These are phyloP conservation scores for Pisolithus albus DNA, from an alignment of 768 basidiomycete genomes.

Conservation along the genomic window DNA sequence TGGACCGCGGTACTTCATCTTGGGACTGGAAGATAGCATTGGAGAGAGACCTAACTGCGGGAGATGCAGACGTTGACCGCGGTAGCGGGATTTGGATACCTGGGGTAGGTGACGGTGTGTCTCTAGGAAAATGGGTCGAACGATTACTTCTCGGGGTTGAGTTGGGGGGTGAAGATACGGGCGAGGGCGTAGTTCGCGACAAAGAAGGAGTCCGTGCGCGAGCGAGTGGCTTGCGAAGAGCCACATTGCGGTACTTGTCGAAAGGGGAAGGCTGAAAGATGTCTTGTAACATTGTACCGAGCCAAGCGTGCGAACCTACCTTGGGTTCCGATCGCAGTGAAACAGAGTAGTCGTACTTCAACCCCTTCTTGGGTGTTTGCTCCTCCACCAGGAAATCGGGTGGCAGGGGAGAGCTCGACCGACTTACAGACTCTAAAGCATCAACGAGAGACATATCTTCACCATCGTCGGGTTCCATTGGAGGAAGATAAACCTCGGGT, in stretches of 20 bases:
- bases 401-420: constrained; percentile 42
- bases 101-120: constrained; percentile 42
- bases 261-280: constrained; percentile 51
- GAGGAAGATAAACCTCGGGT: constrained; percentile 48
- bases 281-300: neutral
- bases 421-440: constrained; percentile 50
- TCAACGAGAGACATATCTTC: constrained; percentile 48
- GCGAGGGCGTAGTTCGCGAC: constrained; percentile 53
- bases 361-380: constrained; percentile 42
- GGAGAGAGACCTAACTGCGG: constrained; percentile 30
- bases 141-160: constrained; percentile 57
- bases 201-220: constrained; percentile 62
- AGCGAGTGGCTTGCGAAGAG: constrained; percentile 43
- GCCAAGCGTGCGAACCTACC: constrained; percentile 28
- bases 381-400: constrained; percentile 29
- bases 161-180: constrained; percentile 52
- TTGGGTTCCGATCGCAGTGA: constrained; percentile 57
- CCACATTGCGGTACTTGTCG: constrained; percentile 58
- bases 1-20: constrained; percentile 12
- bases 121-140: constrained; percentile 35
- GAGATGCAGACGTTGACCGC: constrained; percentile 44
- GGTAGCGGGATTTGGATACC: constrained; percentile 46
- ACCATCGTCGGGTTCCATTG: constrained; percentile 37
- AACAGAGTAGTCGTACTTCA: constrained; percentile 45
- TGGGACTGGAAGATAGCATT: constrained; percentile 18